These are phyloP conservation scores for Suillus ampliporus DNA, from an alignment of 768 basidiomycete genomes.

Conservation along the genomic window DNA sequence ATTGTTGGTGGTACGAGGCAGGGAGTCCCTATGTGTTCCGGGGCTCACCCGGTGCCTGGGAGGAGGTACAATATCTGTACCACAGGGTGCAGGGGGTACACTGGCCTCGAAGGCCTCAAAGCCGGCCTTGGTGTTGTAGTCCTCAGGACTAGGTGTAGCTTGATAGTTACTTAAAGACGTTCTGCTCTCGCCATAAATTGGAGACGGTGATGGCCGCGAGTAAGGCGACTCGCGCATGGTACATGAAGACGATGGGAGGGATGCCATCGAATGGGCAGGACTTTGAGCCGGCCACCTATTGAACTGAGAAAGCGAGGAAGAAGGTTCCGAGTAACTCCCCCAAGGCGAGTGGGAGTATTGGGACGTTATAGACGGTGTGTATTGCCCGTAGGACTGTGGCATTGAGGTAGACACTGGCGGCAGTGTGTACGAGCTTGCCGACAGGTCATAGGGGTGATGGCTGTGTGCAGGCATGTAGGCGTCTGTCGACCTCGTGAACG, in stretches of 20 bases:
- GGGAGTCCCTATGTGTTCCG: slow-evolving; percentile 52
- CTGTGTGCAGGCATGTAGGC: slow-evolving; percentile 28
- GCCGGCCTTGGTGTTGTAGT: slow-evolving; percentile 43
- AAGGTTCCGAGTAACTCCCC: slow-evolving; percentile 31
- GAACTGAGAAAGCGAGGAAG: slow-evolving; percentile 36
- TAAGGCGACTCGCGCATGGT: slow-evolving; percentile 37
- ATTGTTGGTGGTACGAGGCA: slow-evolving; percentile 52
- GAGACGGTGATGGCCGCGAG: slow-evolving; percentile 47
- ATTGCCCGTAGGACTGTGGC: slow-evolving; percentile 33
- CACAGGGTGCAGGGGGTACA: slow-evolving; percentile 21
- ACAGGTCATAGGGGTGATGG: slow-evolving; percentile 33
- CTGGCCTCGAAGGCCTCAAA: slow-evolving; percentile 35
- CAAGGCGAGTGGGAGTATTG: slow-evolving; percentile 34
- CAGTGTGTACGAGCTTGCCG: slow-evolving; percentile 34
- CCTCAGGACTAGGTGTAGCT: slow-evolving; percentile 43
- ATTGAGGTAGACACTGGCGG: slow-evolving; percentile 35
- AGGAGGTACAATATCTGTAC: slow-evolving; percentile 57
- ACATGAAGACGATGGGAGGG: slow-evolving; percentile 30
- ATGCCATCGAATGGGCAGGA: slow-evolving; percentile 32
- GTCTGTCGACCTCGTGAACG: slow-evolving; percentile 32
- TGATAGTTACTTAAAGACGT: slow-evolving; percentile 44
- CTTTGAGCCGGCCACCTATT: slow-evolving; percentile 36
- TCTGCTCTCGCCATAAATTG: slow-evolving; percentile 34
- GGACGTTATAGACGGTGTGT: slow-evolving; percentile 28
- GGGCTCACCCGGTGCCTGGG: slow-evolving; percentile 63